Evolutionary conservation across 202 grass and related monocot genomes (phyloP), one percentile per base, ranked within the genome.

Genomic region (Carex sylvatica): DNA sequence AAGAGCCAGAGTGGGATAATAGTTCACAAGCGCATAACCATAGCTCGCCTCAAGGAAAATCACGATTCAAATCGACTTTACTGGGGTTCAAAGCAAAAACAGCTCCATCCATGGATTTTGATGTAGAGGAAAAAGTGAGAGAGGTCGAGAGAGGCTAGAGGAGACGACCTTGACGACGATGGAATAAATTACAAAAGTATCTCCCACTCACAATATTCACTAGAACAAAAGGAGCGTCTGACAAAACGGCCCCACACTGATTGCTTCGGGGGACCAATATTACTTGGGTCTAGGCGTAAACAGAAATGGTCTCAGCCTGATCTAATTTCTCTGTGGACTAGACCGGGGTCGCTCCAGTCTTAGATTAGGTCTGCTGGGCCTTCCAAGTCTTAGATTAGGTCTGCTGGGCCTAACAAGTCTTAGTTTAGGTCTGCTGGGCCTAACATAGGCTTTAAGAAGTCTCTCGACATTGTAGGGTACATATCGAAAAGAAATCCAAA

Each of bases 71-170:
- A 38, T 9, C 30, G 74, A 60, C 16, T 78, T 13, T 36, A 19
- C 4, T 22, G 0, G 59, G 59, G 59, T 62, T 62, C 20, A 8
- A 26, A 62, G 22, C 46, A 22, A 24, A 62, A 24, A 33, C 9
- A 31, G 6, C 24, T 54, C 72, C 26, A 76, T 30, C 72, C 26
- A 76, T 76, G 51, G 72, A 76, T 76, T 72, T 76, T 22, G 46
- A 74, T 54, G 51, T 2, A 26, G 3, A 38, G 31, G 28, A 12
- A 11, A 26, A 53, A 31, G 13, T 35, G 18, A 9, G n/a, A 20
- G 35, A 31, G 18, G 24, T 68, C 14, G 24, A 30, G 47, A 30
- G 40, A 53, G 23, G 6, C 14, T 6, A 15, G n/a, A 33, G 5
- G 30, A 22, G 49, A 75, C 22, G 66, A 70, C 38, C 13, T 53